Evolutionary conservation across 768 basidiomycete genomes (phyloP), one percentile per base, ranked within the genome.

Genomic region (Mycena epipterygia): DNA sequence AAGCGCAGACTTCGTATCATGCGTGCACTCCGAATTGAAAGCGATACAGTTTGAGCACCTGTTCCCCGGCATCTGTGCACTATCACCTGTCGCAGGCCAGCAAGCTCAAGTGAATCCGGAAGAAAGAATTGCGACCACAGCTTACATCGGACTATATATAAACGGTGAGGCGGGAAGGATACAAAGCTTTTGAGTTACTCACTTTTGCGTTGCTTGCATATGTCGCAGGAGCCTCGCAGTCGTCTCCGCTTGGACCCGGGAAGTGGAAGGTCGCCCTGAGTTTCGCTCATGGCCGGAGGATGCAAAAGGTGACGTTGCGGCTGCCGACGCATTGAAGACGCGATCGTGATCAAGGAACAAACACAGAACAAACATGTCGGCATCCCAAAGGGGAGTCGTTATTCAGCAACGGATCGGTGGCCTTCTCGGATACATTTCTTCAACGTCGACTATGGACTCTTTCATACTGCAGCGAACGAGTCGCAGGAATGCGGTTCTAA

Each of bases 31-130:
- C 44, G 86, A 85, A 71, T 84, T 88, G 76, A 88, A 91, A 5
- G 89, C 84, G 30, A 88, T 83, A 76, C 92, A 93, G 78, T 92
- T 92, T 1, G 90, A 89, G 77, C 92, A 94, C 63, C 84, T 79
- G 74, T 90, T 89, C 33, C 85, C 86, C 2, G 90, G 87, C 89
- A 89, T 91, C 74, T 89, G 90, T 4, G 87, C 89, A 67, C 93
- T 93, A 80, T 95, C 92, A 76, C 91, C 90, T 91, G 58, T n/a
- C 11, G 41, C 12, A 42, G 23, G 2, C 27, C 12, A 19, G 9
- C 5, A 8, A 14, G 8, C 61, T 23, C 14, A 8, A 64, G n/a
- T 33, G 19, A 23, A 37, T 27, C 25, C 7, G 14, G 8, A 0
- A 23, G 3, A 37, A 25, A n/a, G 13, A 8, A 25, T 11, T 0